A percentile compares a stretch with the other conserved stretches of the same genome.
Conservation (phyloP, 1,284 basidiomycete genomes). For the Moesziomyces globuligerus region DNA sequence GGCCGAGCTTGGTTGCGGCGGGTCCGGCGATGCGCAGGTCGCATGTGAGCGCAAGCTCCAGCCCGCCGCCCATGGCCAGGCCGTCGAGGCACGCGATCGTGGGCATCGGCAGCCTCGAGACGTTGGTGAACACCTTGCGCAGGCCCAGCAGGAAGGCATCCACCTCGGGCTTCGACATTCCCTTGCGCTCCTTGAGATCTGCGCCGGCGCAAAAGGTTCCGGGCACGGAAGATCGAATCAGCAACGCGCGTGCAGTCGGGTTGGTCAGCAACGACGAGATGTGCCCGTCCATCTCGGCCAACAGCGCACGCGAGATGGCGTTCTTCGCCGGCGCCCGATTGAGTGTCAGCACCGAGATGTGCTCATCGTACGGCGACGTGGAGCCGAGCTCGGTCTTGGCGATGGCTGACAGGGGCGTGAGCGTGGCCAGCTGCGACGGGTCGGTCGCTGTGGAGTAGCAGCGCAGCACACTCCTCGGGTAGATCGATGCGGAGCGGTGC, state of each 20-base stretch:
- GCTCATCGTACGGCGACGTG: constrained; percentile 27
- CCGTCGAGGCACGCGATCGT: constrained; percentile 93
- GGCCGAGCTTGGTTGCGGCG: constrained; percentile 79
- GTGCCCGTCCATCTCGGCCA: constrained; percentile 77
- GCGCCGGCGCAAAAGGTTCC: constrained; percentile 80
- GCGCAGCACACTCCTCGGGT: constrained; percentile 10
- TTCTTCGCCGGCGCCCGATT: constrained; percentile 88
- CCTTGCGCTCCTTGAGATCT: constrained; percentile 84
- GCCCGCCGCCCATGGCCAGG: constrained; percentile 87
- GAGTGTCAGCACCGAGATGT: constrained; percentile 71
- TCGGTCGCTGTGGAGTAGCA: constrained; percentile 31
- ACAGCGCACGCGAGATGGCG: constrained; percentile 81
- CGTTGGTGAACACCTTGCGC: constrained; percentile 76
- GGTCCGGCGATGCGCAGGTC: constrained; percentile 82
- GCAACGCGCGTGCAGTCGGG: constrained; percentile 34
- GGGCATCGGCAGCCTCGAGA: constrained; percentile 84
- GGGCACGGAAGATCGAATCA: constrained; percentile 44
- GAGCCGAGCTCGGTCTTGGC: constrained; percentile 22
- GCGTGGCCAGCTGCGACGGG: constrained; percentile 27
- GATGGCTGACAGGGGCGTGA: constrained; percentile 21
- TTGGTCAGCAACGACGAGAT: constrained; percentile 70
- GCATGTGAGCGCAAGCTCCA: constrained; percentile 86
- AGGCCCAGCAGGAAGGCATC: constrained; percentile 81
- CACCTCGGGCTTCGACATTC: constrained; percentile 75
- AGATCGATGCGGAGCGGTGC: constrained; percentile 6